Percentiles rank a stretch among this genome's conserved stretches.
These are phyloP conservation scores for Colletotrichum plurivorum DNA, from an alignment of 2,329 filamentous ascomycete genomes.

Conservation along the genomic window DNA sequence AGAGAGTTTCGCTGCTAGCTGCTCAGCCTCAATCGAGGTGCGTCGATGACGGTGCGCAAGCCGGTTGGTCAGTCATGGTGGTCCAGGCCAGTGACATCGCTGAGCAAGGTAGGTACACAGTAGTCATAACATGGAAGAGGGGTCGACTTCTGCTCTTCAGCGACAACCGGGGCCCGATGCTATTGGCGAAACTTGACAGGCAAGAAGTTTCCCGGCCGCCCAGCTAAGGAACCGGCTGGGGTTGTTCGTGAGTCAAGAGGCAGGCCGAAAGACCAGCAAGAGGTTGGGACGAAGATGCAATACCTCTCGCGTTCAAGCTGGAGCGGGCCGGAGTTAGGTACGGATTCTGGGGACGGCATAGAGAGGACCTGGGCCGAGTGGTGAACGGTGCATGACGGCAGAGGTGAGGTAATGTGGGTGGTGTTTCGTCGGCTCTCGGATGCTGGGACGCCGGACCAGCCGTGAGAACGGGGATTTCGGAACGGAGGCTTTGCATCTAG, in stretches of 20 bases:
- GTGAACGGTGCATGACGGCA: conserved; percentile 33
- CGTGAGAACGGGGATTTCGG: background rate
- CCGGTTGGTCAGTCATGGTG: background rate
- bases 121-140: too few species aligned
- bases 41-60: conserved; percentile 11
- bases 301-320: conserved; percentile 20
- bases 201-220: background rate
- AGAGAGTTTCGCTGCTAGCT: conserved; percentile 35
- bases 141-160: too few species aligned
- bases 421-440: conserved; percentile 40
- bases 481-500: conserved; percentile 7
- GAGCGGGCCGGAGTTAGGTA: conserved; percentile 4
- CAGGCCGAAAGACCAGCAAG: background rate
- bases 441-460: conserved; percentile 15
- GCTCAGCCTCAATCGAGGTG: conserved; percentile 34
- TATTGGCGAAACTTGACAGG: conserved; percentile 36
- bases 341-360: background rate
- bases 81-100: background rate
- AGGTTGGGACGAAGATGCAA: conserved; percentile 16
- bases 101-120: background rate
- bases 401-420: conserved; percentile 6
- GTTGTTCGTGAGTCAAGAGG: conserved; percentile 23
- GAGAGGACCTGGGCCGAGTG: conserved; percentile 4
- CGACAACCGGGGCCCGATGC: conserved; percentile 30
- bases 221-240: background rate